phyloP scores from a whole-genome alignment of 2,329 filamentous ascomycete genomes.

The Clarireedia homoeocarpa region DNA sequence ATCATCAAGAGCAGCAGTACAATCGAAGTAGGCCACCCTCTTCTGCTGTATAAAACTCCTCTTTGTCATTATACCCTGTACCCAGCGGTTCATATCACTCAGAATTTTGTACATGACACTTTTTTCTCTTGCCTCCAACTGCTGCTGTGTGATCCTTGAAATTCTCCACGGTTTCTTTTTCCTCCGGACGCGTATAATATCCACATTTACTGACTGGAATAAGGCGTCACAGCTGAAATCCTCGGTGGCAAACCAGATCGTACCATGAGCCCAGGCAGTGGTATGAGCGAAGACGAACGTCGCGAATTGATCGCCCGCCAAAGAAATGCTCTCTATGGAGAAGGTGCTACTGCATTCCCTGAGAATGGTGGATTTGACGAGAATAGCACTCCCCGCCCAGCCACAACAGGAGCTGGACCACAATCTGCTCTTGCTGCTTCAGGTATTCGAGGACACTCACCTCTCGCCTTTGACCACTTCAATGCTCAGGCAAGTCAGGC shows the following conservation, averaged over 20 bases:
- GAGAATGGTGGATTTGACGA: slow-evolving; percentile 64
- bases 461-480: slow-evolving; percentile 68
- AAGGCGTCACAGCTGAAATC: slow-evolving; percentile 59
- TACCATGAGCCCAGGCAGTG: slow-evolving; percentile 70
- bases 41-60: slow-evolving; percentile 52
- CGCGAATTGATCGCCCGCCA: slow-evolving; percentile 94
- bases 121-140: slow-evolving; percentile 26
- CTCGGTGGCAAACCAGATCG: slow-evolving; percentile 72
- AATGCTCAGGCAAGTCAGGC: slow-evolving; percentile 33
- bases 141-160: slow-evolving; percentile 31
- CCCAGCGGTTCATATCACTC: slow-evolving; percentile 27
- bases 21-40: slow-evolving; percentile 93
- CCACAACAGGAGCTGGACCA: slow-evolving; percentile 54
- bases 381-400: slow-evolving; percentile 51
- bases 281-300: slow-evolving; percentile 91
- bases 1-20: slow-evolving; percentile 99
- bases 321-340: slow-evolving; percentile 88
- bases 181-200: slow-evolving; percentile 15
- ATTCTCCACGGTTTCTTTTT: slow-evolving; percentile 10
- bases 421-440: slow-evolving; percentile 54
- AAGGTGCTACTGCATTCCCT: slow-evolving; percentile 55
- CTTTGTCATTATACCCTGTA: slow-evolving; percentile 24
- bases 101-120: slow-evolving; percentile 31
- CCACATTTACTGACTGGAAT: slow-evolving; percentile 30
- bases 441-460: slow-evolving; percentile 68